Evolutionary conservation across 306 rosid genomes (phyloP).

Genomic region (Vicia faba): DNA sequence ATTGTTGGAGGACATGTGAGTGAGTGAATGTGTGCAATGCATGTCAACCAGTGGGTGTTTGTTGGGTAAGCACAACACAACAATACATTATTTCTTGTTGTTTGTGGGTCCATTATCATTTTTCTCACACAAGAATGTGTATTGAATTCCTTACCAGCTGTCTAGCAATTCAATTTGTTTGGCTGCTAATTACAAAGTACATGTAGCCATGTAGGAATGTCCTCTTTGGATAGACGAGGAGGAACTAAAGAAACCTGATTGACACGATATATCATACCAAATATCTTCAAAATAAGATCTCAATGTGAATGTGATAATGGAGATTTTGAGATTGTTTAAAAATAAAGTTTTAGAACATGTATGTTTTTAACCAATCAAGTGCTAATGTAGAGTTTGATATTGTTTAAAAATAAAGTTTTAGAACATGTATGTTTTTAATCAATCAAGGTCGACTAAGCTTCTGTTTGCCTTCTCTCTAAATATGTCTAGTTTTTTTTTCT

Average conservation of each 20-base stretch:
- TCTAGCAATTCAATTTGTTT: conserved; percentile 33
- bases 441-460: no score
- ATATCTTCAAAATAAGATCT: no score
- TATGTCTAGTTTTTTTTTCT: no score
- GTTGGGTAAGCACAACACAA: conserved; percentile 23
- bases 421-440: no score
- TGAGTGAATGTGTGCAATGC: conserved; percentile 22
- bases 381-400: no score
- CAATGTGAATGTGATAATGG: no score
- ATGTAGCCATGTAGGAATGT: conserved; percentile 21
- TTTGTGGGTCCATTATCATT: conserved; percentile 32
- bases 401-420: no score
- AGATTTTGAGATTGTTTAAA: no score
- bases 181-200: conserved; percentile 7
- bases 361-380: no score
- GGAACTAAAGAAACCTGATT: not conserved
- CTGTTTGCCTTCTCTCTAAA: no score
- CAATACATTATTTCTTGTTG: conserved; percentile 24
- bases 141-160: conserved; percentile 29
- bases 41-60: conserved; percentile 28
- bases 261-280: not conserved
- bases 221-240: not conserved
- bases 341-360: no score
- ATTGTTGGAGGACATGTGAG: conserved; percentile 34
- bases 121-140: conserved; percentile 14